phyloP scores from a whole-genome alignment of 1,284 basidiomycete genomes.

The Cutaneotrichosporon sp. region DNA sequence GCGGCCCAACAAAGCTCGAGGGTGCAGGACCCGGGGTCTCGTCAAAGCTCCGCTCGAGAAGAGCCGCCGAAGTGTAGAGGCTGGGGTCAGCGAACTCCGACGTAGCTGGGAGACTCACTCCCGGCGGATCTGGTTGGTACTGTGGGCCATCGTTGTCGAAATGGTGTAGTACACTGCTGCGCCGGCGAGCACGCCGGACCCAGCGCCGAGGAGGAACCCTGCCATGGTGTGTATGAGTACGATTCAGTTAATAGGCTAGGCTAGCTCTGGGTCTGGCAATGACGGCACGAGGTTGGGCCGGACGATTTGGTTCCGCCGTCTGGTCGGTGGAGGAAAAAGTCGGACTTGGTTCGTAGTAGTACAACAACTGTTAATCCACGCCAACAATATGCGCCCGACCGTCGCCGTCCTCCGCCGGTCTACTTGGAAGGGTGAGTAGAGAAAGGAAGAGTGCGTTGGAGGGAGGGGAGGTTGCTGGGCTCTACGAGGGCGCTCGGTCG shows the following conservation, averaged over 20 bases:
- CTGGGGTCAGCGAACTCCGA: slow-evolving; percentile 2
- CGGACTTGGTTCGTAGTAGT: neutral
- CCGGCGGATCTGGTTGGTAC: slow-evolving; percentile 31
- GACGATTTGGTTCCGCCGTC: slow-evolving; percentile 19
- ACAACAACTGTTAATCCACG: neutral
- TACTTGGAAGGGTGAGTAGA: slow-evolving; percentile 55
- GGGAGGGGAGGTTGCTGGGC: neutral
- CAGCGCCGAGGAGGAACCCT: slow-evolving; percentile 47
- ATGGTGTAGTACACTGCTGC: slow-evolving; percentile 51
- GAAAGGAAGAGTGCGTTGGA: neutral
- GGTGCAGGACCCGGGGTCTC: slow-evolving; percentile 32
- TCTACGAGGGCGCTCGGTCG: neutral
- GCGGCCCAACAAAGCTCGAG: slow-evolving; percentile 34
- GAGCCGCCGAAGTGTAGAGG: slow-evolving; percentile 2
- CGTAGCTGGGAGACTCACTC: slow-evolving; percentile 30
- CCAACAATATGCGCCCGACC: slow-evolving; percentile 24
- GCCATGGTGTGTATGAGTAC: slow-evolving; percentile 32
- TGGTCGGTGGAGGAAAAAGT: slow-evolving; percentile 24
- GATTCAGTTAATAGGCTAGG: too few relatives aligned
- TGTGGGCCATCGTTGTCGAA: slow-evolving; percentile 33
- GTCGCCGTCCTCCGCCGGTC: slow-evolving; percentile 43
- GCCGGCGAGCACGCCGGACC: slow-evolving; percentile 44
- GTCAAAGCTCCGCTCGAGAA: slow-evolving; percentile 39
- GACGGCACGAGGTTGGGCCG: slow-evolving; percentile 7
- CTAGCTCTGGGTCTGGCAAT: neutral